Evolutionary conservation across 2,329 filamentous ascomycete species (phyloP), one percentile per base, ranked within the genome.

Genomic region (Exophiala oligosperma): DNA sequence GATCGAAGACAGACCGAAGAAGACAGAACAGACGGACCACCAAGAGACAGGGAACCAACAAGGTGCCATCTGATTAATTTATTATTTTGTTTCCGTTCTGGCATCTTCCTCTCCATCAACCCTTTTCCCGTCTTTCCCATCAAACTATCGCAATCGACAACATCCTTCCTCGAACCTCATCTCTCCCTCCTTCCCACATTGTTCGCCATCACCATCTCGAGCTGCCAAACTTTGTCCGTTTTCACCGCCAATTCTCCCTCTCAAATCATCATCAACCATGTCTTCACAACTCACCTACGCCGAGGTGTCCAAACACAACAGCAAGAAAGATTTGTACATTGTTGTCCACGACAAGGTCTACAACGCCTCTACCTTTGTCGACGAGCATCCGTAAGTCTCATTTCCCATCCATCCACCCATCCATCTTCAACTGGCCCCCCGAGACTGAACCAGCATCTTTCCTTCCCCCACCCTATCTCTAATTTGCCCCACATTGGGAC

Each of bases 261-360:
- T 24, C 44, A 35, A 37, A 40, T 53, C 24, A 17, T 49, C 29
- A 35, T 29, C 57, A 56, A 75, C 66, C 66, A 84, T 83, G 80
- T 78, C 80, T 66, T 75, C 77, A 71, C 75, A 82, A 71, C 84
- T 87, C 79, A 94, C 89, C 70, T 90, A 86, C 79, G 81, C 88
- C 71, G 90, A 96, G 76, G 85, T 96, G 77, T 82, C 89, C 63
- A 85, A 86, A 78, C 91, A 96, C 84, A 90, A 88, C 80, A 87
- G 84, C 77, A 97, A 97, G 87, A 96, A 81, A 84, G 92, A 97
- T 76, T 81, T 96, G 65, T 96, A 84, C 80, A 75, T 97, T 71
- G 88, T 97, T 64, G 86, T 99, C 70, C 91, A 97, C 80, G 92
- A 96, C 78, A 96, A 96, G 82, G 87, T 99, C 80, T 99, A 97